These are phyloP conservation scores for Ascochyta clinopodiicola DNA, from an alignment of 2,329 filamentous ascomycete genomes.

Conservation along the genomic window DNA sequence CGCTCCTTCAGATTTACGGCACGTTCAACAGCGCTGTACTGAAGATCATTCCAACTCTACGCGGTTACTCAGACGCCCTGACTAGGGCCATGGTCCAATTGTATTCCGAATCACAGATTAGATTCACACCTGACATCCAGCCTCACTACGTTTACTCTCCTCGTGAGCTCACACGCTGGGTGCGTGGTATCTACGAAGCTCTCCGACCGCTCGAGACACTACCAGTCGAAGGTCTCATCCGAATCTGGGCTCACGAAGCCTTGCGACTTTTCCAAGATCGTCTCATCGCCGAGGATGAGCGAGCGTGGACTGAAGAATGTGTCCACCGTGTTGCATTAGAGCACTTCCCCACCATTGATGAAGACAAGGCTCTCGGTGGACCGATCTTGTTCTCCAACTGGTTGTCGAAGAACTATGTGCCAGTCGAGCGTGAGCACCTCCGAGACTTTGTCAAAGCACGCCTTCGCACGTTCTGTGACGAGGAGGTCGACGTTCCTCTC, in stretches of 20 bases:
- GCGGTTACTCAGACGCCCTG: conserved; percentile 90
- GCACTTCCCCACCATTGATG: conserved; percentile 94
- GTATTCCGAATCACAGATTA: conserved; percentile 90
- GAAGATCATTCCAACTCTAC: conserved; percentile 94
- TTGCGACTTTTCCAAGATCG: conserved; percentile 96
- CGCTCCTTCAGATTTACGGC: conserved; percentile 95
- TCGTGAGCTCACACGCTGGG: conserved; percentile 97
- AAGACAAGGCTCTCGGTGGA: conserved; percentile 83
- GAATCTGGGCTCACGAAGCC: conserved; percentile 98
- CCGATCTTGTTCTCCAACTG: conserved; percentile 99
- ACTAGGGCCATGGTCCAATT: conserved; percentile 98
- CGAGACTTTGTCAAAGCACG: conserved; percentile 97
- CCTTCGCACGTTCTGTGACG: conserved; percentile 97
- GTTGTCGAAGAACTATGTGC: conserved; percentile 98
- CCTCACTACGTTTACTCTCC: conserved; percentile 99
- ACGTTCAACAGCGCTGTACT: conserved; percentile 96
- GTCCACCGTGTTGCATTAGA: conserved; percentile 87
- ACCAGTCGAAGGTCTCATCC: conserved; percentile 86
- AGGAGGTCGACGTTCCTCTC: conserved; percentile 97
- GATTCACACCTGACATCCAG: conserved; percentile 95
- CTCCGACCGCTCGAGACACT: conserved; percentile 90
- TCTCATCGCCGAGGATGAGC: conserved; percentile 91
- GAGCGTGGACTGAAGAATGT: conserved; percentile 91
- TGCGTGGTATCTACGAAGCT: conserved; percentile 95
- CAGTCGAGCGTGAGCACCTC: conserved; percentile 92